Evolutionary conservation across 2,329 filamentous ascomycete genomes (phyloP), one percentile per base, ranked within the genome.

Genomic region (Fusarium solani-melongenae): DNA sequence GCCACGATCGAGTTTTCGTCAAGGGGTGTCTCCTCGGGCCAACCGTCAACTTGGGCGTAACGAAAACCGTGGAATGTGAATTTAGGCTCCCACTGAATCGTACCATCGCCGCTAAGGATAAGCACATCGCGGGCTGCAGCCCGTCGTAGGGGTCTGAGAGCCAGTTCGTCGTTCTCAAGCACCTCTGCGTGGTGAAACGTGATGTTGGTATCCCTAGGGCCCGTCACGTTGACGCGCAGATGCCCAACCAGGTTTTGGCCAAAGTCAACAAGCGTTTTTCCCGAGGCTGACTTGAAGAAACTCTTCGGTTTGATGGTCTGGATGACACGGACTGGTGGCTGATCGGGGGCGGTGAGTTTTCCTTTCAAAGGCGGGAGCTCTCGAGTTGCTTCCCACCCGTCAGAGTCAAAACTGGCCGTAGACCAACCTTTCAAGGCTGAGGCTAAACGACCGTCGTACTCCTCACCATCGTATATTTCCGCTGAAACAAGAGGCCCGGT

Each of bases 181-280:
- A 88, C 88, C 76, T 91, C 89, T 2, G 88, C 85, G 70, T 90
- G 88, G 0, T 17, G 78, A 5, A 91, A 78, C 7, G 80, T 83
- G 22, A 90, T 84, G 6, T 79, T 82, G 1, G 83, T 81, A 1
- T 83, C 84, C 3, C 77, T 76, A 0, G 82, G 80, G 0, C 82
- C 85, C 36, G 70, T 71, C 2, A 85, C 77, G 0, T 79, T 76
- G 7, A 90, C 65, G 4, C 80, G 79, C 1, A 89, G 66, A 75
- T 83, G 83, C 0, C 89, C 89, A 1, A 90, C 88, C 0, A 90
- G 77, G 67, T 90, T 90, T 72, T 91, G 88, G 0, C 88, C 88
- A 75, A 91, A 90, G 69, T 91, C 80, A n/a, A 89, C 64, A 4
- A 89, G 76, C 0, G 79, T 83, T 68, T 86, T 87, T 1, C 86